These are phyloP conservation scores for Fusarium protoensiforme DNA, from an alignment of 2,329 filamentous ascomycete genomes.

Conservation along the genomic window DNA sequence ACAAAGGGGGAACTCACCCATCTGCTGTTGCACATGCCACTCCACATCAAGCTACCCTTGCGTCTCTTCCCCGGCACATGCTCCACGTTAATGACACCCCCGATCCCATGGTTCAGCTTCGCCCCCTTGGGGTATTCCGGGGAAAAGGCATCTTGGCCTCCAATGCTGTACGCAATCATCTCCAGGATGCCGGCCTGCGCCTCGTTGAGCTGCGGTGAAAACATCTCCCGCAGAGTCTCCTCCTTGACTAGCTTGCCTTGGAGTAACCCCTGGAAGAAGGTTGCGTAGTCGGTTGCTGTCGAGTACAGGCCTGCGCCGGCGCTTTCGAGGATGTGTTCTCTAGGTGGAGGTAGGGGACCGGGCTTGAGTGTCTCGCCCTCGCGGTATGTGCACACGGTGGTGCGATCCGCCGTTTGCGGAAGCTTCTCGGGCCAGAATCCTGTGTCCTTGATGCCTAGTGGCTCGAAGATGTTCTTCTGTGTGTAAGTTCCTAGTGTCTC, in stretches of 20 bases:
- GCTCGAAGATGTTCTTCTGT: constrained; percentile 49
- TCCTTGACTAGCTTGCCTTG: constrained; percentile 44
- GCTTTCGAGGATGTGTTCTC: constrained; percentile 51
- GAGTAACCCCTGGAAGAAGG: constrained; percentile 49
- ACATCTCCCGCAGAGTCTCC: constrained; percentile 49
- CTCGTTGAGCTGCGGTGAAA: constrained; percentile 54
- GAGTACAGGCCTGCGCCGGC: constrained; percentile 58
- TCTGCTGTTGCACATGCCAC: constrained; percentile 54
- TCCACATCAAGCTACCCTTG: constrained; percentile 57
- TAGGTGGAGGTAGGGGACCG: constrained; percentile 32
- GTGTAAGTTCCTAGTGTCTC: constrained; percentile 52
- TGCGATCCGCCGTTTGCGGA: constrained; percentile 39
- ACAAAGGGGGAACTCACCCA: constrained; percentile 51
- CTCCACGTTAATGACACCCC: constrained; percentile 53
- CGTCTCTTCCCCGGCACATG: constrained; percentile 53
- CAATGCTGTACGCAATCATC: constrained; percentile 26
- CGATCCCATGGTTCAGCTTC: constrained; percentile 52
- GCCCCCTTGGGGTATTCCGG: constrained; percentile 51
- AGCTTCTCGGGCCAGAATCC: constrained; percentile 50
- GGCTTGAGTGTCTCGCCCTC: constrained; percentile 35
- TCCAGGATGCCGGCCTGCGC: constrained; percentile 36
- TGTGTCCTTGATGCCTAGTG: constrained; percentile 50
- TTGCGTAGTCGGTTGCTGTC: constrained; percentile 54
- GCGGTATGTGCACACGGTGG: constrained; percentile 34
- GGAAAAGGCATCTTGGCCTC: constrained; percentile 42